phyloP scores from a whole-genome alignment of 441 rosid genomes.

The Capsella rubella region DNA sequence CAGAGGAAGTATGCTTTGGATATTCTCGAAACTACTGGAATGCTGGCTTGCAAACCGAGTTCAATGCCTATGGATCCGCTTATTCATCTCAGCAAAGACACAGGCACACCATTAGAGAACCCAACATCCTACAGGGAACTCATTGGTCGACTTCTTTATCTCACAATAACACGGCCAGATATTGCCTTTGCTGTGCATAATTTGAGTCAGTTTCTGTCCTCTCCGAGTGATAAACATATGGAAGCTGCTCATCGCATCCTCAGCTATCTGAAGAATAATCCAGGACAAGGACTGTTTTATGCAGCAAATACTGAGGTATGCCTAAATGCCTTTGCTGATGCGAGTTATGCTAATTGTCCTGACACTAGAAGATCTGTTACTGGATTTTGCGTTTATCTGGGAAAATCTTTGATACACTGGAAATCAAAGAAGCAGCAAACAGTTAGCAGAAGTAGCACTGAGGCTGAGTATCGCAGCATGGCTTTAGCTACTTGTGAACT shows the following conservation, averaged over 20 bases:
- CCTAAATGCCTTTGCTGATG: background rate
- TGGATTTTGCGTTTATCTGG: background rate
- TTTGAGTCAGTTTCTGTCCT: background rate
- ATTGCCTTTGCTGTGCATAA: background rate
- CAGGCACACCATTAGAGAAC: fast-evolving
- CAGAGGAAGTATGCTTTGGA: background rate
- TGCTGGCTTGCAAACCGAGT: background rate
- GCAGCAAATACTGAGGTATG: no score
- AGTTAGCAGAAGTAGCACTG: no score
- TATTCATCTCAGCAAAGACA: no score
- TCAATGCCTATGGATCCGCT: background rate
- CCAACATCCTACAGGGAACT: background rate
- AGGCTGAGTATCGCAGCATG: no score
- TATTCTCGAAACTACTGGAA: background rate
- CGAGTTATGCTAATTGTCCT: background rate
- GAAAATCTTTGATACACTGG: background rate
- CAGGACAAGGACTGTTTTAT: background rate
- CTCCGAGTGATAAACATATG: background rate
- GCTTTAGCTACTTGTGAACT: no score
- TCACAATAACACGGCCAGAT: background rate
- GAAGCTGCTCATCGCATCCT: background rate
- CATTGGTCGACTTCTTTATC: background rate
- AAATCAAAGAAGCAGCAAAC: background rate
- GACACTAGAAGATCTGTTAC: background rate
- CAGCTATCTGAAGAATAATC: background rate